Base-by-base conservation (phyloP, 2,329 filamentous ascomycete genomes). In the Ophiosphaerella herpotricha region DNA sequence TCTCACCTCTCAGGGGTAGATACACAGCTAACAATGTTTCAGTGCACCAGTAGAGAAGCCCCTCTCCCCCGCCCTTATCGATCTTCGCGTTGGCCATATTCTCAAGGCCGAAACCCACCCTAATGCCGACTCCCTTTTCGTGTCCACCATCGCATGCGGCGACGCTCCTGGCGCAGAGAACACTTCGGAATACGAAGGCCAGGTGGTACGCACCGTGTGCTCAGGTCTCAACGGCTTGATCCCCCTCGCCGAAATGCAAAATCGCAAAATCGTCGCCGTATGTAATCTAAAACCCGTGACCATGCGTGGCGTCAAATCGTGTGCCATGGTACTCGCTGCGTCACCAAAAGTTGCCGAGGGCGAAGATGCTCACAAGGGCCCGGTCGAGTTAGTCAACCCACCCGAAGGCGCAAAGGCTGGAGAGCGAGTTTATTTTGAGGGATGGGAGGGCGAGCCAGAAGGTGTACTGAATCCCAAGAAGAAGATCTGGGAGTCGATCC, bases 211-310 rank as follows among this genome's bases (percentile, higher is more conserved):
- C 39, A 99, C 93, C 13, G 93, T 99, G 41, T 99, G 94, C 84
- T 97, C 94, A 1, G 94, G 94, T 24, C 83, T 99, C 58, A 97
- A 96, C 75, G 94, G 94, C 7, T 84, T 97, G 26, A 79, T 99
- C 1, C 94, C 94, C 0, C 82, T 99, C 39, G 91, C 90, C 74
- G 91, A 96, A 75, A 97, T 99, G 94, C 94, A 99, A 75, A 86
- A 87, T 69, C 90, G 94, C 74, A 96, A 95, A 78, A 90, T 99
- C 54, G 84, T 99, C 29, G 90, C 94, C 1, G 93, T 99, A 18
- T 96, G 91, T 82, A 99, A 99, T 77, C 84, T 99, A 63, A 99
- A 99, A 82, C 94, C 94, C 43, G 94, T 97, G 74, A 99, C 95
- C 75, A 99, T 99, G 94, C 90, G 94, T 58, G 94, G 94, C 61